A percentile compares a stretch with the other conserved stretches of the same genome.
These are phyloP conservation scores for Phytophthora capsici DNA, from an alignment of 352 stramenopile species.

Conservation along the genomic window DNA sequence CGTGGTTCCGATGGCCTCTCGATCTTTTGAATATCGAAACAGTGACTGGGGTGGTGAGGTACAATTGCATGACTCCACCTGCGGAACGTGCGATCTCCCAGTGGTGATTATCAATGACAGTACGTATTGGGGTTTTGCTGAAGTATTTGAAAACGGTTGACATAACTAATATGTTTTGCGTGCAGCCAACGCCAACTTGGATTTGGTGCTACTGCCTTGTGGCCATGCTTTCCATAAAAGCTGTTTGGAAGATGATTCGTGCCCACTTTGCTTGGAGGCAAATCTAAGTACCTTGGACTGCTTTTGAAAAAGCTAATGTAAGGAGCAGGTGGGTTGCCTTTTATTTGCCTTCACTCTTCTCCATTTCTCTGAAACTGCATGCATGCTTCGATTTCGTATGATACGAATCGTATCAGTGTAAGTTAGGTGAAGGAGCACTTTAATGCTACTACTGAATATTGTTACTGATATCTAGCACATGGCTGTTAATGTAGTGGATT, in stretches of 20 bases:
- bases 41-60: constrained; percentile 90
- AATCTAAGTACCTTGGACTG: constrained; percentile 59
- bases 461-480: constrained; percentile 19
- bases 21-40: constrained; percentile 83
- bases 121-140: constrained; percentile 37
- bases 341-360: neutral
- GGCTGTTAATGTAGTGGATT: constrained; percentile 31
- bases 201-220: constrained; percentile 78
- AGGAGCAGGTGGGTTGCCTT: constrained; percentile 7
- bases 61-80: constrained; percentile 84
- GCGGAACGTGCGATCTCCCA: constrained; percentile 72
- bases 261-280: constrained; percentile 70
- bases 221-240: constrained; percentile 79
- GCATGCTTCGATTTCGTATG: neutral
- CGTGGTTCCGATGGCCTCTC: constrained; percentile 31
- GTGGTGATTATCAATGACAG: constrained; percentile 83
- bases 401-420: neutral
- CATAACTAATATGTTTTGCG: constrained; percentile 19
- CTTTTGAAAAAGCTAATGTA: constrained; percentile 23
- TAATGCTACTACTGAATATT: constrained; percentile 31
- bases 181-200: constrained; percentile 78
- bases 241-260: constrained; percentile 69
- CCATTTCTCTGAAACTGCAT: neutral
- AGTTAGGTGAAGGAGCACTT: constrained; percentile 3
- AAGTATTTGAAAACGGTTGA: neutral